phyloP scores from a whole-genome alignment of 2,329 filamentous ascomycete species.

The Podosphaera fusca region DNA sequence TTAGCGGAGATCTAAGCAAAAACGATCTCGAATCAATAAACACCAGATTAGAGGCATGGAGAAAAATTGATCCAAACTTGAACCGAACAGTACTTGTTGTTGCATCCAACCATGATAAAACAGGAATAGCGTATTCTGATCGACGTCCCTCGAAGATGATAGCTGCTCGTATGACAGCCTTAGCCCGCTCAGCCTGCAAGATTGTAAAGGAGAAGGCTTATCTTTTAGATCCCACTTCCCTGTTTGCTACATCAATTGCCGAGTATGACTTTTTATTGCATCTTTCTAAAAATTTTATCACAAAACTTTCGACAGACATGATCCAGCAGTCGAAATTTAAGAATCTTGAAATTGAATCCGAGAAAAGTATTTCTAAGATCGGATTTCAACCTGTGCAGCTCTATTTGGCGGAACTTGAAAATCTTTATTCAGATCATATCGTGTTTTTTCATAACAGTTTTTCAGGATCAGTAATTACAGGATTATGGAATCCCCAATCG shows the following conservation, averaged over 20 bases:
- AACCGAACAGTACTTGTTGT: slow-evolving; percentile 63
- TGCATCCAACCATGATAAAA: slow-evolving; percentile 54
- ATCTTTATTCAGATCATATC: slow-evolving; percentile 42
- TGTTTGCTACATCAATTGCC: slow-evolving; percentile 49
- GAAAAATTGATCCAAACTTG: slow-evolving; percentile 71
- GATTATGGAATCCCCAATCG: slow-evolving; percentile 38
- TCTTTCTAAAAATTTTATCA: slow-evolving; percentile 21
- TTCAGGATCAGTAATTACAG: slow-evolving; percentile 33
- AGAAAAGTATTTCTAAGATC: slow-evolving; percentile 20
- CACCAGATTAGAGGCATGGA: slow-evolving; percentile 60
- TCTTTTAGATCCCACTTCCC: slow-evolving; percentile 27
- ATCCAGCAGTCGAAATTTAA: slow-evolving; percentile 39
- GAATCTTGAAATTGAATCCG: slow-evolving; percentile 46
- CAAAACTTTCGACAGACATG: slow-evolving; percentile 14
- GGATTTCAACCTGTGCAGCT: slow-evolving; percentile 36
- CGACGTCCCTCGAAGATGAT: slow-evolving; percentile 56
- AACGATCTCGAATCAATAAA: slow-evolving; percentile 38
- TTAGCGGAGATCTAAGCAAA: slow-evolving; percentile 38
- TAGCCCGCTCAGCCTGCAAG: slow-evolving; percentile 55
- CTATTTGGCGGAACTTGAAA: slow-evolving; percentile 44
- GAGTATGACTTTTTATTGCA: slow-evolving; percentile 80
- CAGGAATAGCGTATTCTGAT: slow-evolving; percentile 63
- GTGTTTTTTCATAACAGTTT: slow-evolving; percentile 56
- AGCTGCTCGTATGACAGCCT: slow-evolving; percentile 57
- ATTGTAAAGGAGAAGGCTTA: slow-evolving; percentile 30